Evolutionary conservation across 768 basidiomycete genomes (phyloP).

Genomic region (Lyophyllum decastes): DNA sequence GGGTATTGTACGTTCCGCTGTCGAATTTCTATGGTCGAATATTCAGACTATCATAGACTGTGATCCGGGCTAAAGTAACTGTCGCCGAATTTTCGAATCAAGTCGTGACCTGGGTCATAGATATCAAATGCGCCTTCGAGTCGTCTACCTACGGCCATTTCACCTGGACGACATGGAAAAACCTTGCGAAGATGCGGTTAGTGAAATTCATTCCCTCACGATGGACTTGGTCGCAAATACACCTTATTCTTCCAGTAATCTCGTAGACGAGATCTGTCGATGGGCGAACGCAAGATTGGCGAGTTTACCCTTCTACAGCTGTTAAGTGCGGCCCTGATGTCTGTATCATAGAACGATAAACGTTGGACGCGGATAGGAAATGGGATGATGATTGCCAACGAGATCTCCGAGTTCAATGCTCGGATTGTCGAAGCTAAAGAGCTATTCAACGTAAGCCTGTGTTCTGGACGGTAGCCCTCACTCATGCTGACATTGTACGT

Average conservation of each 20-base stretch:
- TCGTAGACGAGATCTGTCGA: constrained; percentile 14
- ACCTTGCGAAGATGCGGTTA: constrained; percentile 16
- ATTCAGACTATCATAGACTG: background rate
- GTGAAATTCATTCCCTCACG: background rate
- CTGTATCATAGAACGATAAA: constrained; percentile 3
- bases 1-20: constrained; percentile 10
- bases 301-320: background rate
- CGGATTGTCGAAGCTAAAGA: constrained; percentile 5
- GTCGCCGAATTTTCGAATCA: constrained; percentile 13
- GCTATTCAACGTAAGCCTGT: constrained; percentile 7
- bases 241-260: background rate
- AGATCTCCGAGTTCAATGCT: constrained; percentile 12
- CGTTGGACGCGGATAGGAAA: constrained; percentile 7
- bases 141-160: constrained; percentile 3
- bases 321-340: background rate
- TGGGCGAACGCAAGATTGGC: constrained; percentile 16
- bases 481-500: background rate
- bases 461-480: background rate
- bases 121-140: constrained; percentile 10
- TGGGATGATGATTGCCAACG: background rate
- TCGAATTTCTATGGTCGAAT: background rate
- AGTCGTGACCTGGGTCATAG: constrained; percentile 16
- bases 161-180: constrained; percentile 13
- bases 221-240: too few species aligned
- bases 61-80: background rate